Evolutionary conservation across 768 basidiomycete species (phyloP), one percentile per base, ranked within the genome.

Genomic region (Macrolepiota fuliginosa): DNA sequence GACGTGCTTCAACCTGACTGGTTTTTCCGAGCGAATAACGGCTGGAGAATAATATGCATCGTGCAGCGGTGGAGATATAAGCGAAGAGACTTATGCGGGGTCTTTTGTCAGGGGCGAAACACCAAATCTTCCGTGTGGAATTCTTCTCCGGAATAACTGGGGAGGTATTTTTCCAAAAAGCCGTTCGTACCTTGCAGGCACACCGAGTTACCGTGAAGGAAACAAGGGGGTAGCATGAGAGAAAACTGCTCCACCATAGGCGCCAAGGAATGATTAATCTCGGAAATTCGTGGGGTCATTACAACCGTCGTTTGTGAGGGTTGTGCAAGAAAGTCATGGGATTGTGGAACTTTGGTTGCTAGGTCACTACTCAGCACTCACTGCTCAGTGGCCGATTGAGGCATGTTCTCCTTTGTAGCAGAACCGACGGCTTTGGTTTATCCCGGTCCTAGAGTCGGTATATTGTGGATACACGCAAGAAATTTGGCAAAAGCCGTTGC

Each of bases 11-110:
- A 11, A 29, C 5, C 36, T 42, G 56, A 49, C 32, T n/a, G 27
- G 56, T 49, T 58, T 58, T 50, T 58, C 56, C 54, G 54, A 55
- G 24, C 24, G 24, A 50, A 19, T 22, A 36, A 11, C 46, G 56
- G 54, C 24, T 22, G 54, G 54, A 29, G 24, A 42, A 45, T n/a
- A 56, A 6, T 2, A 15, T 24, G 54, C 4, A 25, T 19, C 25
- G 40, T 6, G 54, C 39, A 19, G 27, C 0, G 25, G 54, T 56
- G 25, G 36, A 56, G 7, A 45, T 45, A 1, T 6, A 45, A 27
- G 54, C 39, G 39, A 45, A 25, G 22, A 56, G 37, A 13, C 39
- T 17, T 22, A 7, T 9, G 42, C 25, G 39, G 39, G 42, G 3
- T 4, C 25, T 25, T 42, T 27, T 42, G 19, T 11, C 0, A 24